A percentile compares a stretch with the other conserved stretches of the same genome.
Evolutionary conservation across 1,284 basidiomycete species (phyloP).

Genomic region (Fomitopsis betulina): DNA sequence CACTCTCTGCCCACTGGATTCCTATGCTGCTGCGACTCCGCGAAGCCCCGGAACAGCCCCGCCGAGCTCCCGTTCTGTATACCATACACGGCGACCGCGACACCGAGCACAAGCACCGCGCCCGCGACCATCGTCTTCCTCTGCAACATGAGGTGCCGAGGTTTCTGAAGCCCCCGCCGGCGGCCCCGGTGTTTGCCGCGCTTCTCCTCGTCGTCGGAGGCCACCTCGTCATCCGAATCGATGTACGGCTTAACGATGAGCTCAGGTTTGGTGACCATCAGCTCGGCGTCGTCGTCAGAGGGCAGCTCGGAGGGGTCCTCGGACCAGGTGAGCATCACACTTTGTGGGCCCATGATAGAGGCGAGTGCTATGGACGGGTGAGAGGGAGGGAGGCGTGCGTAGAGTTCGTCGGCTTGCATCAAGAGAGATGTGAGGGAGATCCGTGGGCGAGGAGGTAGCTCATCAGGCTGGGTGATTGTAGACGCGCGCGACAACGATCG

Average conservation of each 20-base stretch:
- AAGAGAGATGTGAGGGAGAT: slow-evolving; percentile 40
- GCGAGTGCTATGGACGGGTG: slow-evolving; percentile 44
- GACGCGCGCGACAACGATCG: slow-evolving; percentile 8
- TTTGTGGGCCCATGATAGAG: slow-evolving; percentile 68
- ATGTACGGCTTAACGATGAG: slow-evolving; percentile 47
- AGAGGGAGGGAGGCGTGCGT: slow-evolving; percentile 38
- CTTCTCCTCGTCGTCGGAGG: slow-evolving; percentile 21
- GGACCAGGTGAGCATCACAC: slow-evolving; percentile 56
- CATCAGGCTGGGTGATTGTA: slow-evolving; percentile 10
- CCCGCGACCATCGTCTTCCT: slow-evolving; percentile 52
- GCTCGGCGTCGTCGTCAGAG: slow-evolving; percentile 55
- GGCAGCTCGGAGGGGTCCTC: slow-evolving; percentile 36
- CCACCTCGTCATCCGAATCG: slow-evolving; percentile 27
- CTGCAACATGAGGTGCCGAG: slow-evolving; percentile 30
- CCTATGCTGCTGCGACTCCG: slow-evolving; percentile 10
- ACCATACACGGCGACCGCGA: slow-evolving; percentile 62
- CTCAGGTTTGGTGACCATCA: slow-evolving; percentile 50
- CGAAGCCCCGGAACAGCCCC: slow-evolving; percentile 10
- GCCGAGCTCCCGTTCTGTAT: slow-evolving; percentile 23
- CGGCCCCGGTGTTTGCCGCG: slow-evolving; percentile 13
- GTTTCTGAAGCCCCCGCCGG: slow-evolving; percentile 19
- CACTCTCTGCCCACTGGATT: slow-evolving; percentile 25
- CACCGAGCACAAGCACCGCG: slow-evolving; percentile 59
- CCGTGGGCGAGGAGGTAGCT: slow-evolving; percentile 19
- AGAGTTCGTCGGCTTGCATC: slow-evolving; percentile 39